Conservation (phyloP, 2,329 filamentous ascomycete genomes). For the Penicillium olsonii region DNA sequence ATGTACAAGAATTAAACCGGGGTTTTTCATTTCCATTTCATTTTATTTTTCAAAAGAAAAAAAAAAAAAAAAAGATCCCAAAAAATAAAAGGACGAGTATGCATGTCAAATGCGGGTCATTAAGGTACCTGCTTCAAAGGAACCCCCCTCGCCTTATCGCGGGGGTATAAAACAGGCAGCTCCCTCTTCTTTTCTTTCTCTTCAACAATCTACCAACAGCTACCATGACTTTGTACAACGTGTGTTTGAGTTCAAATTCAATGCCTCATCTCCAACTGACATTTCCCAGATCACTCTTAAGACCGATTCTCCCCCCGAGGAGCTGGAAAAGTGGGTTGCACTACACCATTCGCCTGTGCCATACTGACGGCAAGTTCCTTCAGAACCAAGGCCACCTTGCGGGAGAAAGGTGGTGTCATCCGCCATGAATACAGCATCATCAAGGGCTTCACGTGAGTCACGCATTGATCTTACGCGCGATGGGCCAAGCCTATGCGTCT, state of each 20-base stretch:
- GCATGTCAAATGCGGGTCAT: background rate
- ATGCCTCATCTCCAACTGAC: constrained; percentile 2
- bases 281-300: constrained; percentile 73
- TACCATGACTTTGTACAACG: constrained; percentile 44
- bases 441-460: constrained; percentile 86
- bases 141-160: background rate
- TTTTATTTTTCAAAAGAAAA: too few relatives aligned
- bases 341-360: background rate
- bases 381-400: constrained; percentile 75
- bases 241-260: constrained; percentile 18
- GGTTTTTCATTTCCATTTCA: too few relatives aligned
- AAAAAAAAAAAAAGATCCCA: background rate
- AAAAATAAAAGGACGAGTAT: background rate
- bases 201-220: background rate
- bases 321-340: constrained; percentile 66
- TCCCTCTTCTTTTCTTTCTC: background rate
- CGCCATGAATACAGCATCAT: constrained; percentile 80
- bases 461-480: background rate
- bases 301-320: constrained; percentile 63
- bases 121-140: constrained; percentile 11
- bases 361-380: constrained; percentile 15
- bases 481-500: background rate
- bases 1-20: too few relatives aligned
- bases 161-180: background rate
- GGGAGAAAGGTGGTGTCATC: constrained; percentile 79